phyloP scores from a whole-genome alignment of 371 early-diverging fungal genomes.

The Homolaphlyctis polyrhiza region DNA sequence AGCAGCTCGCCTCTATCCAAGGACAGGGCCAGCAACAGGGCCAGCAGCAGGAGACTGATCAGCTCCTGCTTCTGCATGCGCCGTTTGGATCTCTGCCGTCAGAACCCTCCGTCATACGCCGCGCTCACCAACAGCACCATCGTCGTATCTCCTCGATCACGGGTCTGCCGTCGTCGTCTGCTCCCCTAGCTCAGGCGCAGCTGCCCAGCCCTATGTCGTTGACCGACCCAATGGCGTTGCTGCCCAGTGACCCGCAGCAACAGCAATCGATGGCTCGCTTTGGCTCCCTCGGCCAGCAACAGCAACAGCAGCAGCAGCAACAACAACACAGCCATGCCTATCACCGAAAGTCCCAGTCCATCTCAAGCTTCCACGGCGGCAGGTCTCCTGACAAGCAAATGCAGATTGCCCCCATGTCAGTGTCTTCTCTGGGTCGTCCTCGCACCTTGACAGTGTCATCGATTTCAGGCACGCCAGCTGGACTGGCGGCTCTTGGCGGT shows the following conservation, averaged over 20 bases:
- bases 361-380: background rate
- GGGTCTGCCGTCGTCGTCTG: background rate
- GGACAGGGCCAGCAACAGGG: background rate
- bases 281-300: background rate
- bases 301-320: background rate
- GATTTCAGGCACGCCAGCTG: background rate
- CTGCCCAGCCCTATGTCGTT: background rate
- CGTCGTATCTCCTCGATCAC: background rate
- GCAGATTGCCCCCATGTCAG: background rate
- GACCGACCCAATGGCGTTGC: background rate
- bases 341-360: constrained; percentile 1
- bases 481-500: too few species aligned
- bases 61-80: background rate
- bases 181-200: too few species aligned
- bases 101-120: background rate
- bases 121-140: background rate
- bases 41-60: background rate
- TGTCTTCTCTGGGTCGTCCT: background rate
- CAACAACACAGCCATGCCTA: background rate
- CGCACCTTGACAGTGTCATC: background rate
- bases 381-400: background rate
- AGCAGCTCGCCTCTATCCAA: too few species aligned
- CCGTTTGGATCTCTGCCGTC: constrained; percentile 1
- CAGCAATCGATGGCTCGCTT: too few species aligned
- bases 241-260: background rate